Conservation (phyloP, 345 rosid genomes). For the Gynandropsis gynandra region DNA sequence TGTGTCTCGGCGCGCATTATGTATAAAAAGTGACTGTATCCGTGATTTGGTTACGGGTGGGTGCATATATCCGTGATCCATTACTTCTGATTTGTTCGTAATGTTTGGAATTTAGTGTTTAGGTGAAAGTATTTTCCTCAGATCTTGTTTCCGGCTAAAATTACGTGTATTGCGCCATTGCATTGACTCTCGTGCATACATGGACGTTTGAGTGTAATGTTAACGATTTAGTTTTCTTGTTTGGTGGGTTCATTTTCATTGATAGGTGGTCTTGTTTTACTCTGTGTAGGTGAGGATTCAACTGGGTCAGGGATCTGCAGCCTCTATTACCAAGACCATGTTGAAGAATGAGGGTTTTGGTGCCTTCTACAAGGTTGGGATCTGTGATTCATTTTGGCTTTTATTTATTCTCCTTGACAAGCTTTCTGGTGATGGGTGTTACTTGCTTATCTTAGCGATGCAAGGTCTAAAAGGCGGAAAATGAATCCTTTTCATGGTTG, state of each 20-base stretch:
- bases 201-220: not conserved
- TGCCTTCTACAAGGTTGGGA: slow-evolving; percentile 82
- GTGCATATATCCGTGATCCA: not conserved
- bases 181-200: not conserved
- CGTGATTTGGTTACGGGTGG: not conserved
- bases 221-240: not conserved
- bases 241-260: not conserved
- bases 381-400: not conserved
- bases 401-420: slow-evolving; percentile 3
- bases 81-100: not conserved
- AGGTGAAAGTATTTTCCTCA: slow-evolving; percentile 3
- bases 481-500: not conserved
- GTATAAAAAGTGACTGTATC: not conserved
- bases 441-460: slow-evolving; percentile 4
- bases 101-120: not conserved
- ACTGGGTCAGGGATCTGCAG: slow-evolving; percentile 96
- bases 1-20: not conserved
- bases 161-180: not conserved
- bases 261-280: slow-evolving; percentile 11
- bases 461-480: not conserved
- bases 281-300: slow-evolving; percentile 89
- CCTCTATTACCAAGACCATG: slow-evolving; percentile 62
- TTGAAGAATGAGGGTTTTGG: slow-evolving; percentile 75
- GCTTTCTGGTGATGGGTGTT: not conserved
- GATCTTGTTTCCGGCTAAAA: slow-evolving; percentile 21